phyloP scores from a whole-genome alignment of 2,329 filamentous ascomycete genomes.

The Clarireedia sp. region DNA sequence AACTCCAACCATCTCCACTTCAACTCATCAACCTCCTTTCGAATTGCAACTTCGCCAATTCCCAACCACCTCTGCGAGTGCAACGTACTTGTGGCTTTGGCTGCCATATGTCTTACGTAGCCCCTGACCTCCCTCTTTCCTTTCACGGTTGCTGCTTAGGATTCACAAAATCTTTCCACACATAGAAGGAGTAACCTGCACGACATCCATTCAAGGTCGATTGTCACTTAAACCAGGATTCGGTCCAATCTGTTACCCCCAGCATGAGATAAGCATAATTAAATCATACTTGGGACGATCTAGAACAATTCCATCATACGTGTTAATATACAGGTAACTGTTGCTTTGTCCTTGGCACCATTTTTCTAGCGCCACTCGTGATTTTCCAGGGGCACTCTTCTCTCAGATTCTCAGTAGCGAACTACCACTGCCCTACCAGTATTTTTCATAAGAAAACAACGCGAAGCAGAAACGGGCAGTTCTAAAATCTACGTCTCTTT shows the following conservation, averaged over 20 bases:
- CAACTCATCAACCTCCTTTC: not conserved
- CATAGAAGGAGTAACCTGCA: not conserved
- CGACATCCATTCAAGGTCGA: not conserved
- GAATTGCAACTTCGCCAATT: not conserved
- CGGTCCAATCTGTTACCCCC: not conserved
- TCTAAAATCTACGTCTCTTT: not conserved
- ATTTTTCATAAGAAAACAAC: too few relatives aligned
- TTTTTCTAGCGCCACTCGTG: not conserved
- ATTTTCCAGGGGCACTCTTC: not conserved
- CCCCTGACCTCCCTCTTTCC: not conserved
- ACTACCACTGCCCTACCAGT: too few relatives aligned
- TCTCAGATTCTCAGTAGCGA: too few relatives aligned
- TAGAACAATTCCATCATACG: not conserved
- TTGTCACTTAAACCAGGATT: not conserved
- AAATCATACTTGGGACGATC: not conserved
- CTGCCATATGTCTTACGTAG: not conserved
- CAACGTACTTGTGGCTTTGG: not conserved
- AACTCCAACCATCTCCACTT: not conserved
- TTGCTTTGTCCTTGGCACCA: not conserved
- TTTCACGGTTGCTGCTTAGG: not conserved
- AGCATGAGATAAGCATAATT: not conserved
- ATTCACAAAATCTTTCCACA: not conserved
- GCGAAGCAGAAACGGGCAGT: too few relatives aligned
- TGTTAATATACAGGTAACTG: not conserved
- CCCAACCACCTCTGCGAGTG: not conserved